phyloP scores from a whole-genome alignment of 441 rosid species.

The Populus trichocarpa region DNA sequence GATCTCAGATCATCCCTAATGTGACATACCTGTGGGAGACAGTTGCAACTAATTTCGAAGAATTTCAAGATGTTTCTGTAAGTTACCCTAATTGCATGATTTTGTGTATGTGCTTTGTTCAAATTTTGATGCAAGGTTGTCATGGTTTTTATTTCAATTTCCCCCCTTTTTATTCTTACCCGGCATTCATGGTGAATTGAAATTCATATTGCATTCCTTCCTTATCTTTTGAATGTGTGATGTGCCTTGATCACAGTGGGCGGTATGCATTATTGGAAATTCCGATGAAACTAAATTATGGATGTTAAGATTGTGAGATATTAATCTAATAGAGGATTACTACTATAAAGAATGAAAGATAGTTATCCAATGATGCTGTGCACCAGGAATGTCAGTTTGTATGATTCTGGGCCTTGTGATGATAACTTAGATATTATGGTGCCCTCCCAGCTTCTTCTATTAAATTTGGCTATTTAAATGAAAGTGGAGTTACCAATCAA shows the following conservation, averaged over 20 bases:
- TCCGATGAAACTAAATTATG: neutral
- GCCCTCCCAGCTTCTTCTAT: neutral
- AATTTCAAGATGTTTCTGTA: constrained; percentile 96
- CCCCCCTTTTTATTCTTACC: neutral
- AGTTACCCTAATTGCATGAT: constrained; percentile 36
- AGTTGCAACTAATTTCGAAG: constrained; percentile 93
- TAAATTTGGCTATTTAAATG: neutral
- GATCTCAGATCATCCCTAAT: constrained; percentile 68
- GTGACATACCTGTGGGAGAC: constrained; percentile 94
- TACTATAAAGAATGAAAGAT: neutral
- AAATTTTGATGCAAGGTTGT: neutral
- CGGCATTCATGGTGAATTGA: neutral
- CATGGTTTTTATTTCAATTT: neutral
- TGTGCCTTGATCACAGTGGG: neutral
- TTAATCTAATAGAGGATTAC: neutral
- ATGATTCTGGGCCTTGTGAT: neutral
- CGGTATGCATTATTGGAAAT: neutral
- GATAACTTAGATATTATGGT: neutral
- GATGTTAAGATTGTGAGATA: neutral
- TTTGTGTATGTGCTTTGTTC: constrained; percentile 2
- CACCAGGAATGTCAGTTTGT: neutral
- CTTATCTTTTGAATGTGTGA: neutral
- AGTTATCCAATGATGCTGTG: neutral
- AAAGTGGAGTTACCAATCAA: neutral
- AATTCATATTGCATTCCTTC: neutral